These are phyloP conservation scores for Gossypium lobatum DNA, from an alignment of 441 rosid genomes.

Conservation along the genomic window DNA sequence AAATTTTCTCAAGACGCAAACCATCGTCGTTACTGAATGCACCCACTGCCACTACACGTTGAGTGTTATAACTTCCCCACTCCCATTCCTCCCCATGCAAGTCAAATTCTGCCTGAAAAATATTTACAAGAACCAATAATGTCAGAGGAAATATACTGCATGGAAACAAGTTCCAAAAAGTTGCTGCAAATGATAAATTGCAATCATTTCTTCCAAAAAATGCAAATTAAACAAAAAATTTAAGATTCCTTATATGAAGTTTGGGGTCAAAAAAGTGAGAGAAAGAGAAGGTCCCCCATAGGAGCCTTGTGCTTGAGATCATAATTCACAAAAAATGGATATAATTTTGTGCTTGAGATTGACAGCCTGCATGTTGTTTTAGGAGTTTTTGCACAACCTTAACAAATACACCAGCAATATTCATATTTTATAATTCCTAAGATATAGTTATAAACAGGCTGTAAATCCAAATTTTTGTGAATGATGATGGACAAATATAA, in stretches of 20 bases:
- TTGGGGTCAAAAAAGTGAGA: not conserved
- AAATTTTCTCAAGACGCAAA: constrained; percentile 85
- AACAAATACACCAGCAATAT: not conserved
- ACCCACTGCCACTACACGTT: constrained; percentile 86
- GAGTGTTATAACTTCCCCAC: constrained; percentile 95
- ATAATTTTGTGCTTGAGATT: constrained; percentile 1
- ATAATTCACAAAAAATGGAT: not conserved
- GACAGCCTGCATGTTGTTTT: not conserved
- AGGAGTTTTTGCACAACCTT: not conserved
- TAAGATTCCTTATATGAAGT: not conserved
- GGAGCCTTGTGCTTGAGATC: not conserved
- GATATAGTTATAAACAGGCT: not conserved
- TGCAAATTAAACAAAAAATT: constrained; percentile 3
- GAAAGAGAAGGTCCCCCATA: constrained; percentile 2
- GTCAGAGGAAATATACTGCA: not conserved
- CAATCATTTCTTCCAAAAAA: not conserved
- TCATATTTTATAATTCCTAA: not conserved
- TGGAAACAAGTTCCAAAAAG: constrained; percentile 4
- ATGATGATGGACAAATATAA: not conserved
- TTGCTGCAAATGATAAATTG: not conserved
- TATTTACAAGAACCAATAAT: not conserved
- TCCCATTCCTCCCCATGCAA: constrained; percentile 98
- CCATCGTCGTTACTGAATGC: constrained; percentile 97
- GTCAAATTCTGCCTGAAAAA: constrained; percentile 89
- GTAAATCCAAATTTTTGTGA: not conserved